phyloP scores from a whole-genome alignment of 116 monocot genomes.

The Cymodocea nodosa region DNA sequence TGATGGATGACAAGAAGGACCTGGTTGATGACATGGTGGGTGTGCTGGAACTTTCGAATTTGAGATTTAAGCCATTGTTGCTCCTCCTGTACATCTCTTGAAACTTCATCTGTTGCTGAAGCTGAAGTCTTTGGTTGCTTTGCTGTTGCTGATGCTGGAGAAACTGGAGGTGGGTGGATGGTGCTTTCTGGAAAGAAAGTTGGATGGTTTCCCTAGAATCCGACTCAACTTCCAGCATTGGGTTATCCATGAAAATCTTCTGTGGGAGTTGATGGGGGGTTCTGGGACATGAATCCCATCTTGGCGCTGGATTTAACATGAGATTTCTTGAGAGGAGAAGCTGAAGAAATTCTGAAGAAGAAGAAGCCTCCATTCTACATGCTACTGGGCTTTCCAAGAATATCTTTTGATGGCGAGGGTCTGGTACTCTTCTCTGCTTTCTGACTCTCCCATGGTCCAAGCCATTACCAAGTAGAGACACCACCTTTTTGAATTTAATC shows the following conservation, averaged over 20 bases:
- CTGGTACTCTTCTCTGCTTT: constrained; percentile 28
- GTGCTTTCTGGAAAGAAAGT: constrained; percentile 2
- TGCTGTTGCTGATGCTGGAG: constrained; percentile 41
- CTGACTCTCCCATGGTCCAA: constrained; percentile 62
- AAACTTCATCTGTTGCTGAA: constrained; percentile 59
- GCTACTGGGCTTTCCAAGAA: constrained; percentile 33
- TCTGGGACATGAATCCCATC: constrained; percentile 11
- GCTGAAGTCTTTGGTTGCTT: constrained; percentile 33
- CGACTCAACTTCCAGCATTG: constrained; percentile 15
- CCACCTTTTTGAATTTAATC: constrained; percentile 59
- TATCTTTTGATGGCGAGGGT: constrained; percentile 32
- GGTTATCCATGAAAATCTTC: constrained; percentile 13
- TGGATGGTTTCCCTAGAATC: constrained; percentile 11
- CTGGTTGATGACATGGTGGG: constrained; percentile 61
- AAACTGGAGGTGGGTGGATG: constrained; percentile 11
- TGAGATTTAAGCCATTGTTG: constrained; percentile 54
- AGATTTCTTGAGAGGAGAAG: constrained; percentile 28
- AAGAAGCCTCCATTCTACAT: neutral
- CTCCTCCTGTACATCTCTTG: constrained; percentile 64
- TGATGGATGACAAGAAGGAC: constrained; percentile 71
- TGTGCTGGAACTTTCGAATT: constrained; percentile 56
- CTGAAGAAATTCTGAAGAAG: constrained; percentile 17
- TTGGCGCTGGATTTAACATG: constrained; percentile 1
- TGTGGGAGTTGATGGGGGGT: constrained; percentile 10
- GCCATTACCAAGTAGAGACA: constrained; percentile 44